Percentiles rank a stretch among this genome's conserved stretches.
Conservation (phyloP, 371 early-diverging fungal species). For the Fennellomyces sp. region DNA sequence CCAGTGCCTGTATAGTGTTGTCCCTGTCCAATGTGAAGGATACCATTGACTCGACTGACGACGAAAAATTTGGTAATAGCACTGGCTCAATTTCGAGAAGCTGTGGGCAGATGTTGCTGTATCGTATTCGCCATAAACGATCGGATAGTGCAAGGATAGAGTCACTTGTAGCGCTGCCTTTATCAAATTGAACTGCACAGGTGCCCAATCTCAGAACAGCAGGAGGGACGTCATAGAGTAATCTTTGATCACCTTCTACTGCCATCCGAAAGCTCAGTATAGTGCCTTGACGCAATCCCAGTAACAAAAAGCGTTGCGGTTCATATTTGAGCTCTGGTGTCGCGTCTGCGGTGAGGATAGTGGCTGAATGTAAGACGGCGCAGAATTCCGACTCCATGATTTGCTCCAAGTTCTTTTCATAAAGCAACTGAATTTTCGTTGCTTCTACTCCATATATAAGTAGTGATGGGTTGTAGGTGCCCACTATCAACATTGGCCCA, state of each 20-base stretch:
- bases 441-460: not conserved
- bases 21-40: not conserved
- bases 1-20: constrained; percentile 7
- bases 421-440: not conserved
- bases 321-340: not conserved
- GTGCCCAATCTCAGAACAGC: not conserved
- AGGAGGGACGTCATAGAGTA: not conserved
- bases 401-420: not conserved
- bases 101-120: not conserved
- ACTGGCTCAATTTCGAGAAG: constrained; percentile 23
- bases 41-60: constrained; percentile 6
- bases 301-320: not conserved
- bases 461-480: constrained; percentile 2
- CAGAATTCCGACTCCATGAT: not conserved
- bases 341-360: not conserved
- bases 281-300: constrained; percentile 12
- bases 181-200: constrained; percentile 9
- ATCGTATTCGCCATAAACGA: constrained; percentile 26
- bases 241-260: not conserved
- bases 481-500: not conserved
- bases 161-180: not conserved
- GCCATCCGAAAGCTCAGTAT: constrained; percentile 2
- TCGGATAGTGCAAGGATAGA: constrained; percentile 26
- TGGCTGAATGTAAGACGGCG: not conserved
- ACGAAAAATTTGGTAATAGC: constrained; percentile 13